phyloP scores from a whole-genome alignment of 805 yeast genomes.

The Candida anglica region DNA sequence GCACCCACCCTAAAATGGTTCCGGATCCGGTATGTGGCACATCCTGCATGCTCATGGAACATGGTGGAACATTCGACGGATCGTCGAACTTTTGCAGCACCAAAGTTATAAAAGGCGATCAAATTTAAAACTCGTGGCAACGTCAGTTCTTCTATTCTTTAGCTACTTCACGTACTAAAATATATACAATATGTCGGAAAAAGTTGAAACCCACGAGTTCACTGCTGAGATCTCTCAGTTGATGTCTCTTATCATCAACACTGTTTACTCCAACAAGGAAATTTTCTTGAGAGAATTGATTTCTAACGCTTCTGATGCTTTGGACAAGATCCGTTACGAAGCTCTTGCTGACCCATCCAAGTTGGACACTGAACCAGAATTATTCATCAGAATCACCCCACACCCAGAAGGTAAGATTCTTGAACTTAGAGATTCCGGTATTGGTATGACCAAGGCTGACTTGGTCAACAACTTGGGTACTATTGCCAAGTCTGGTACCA shows the following conservation, averaged over 20 bases:
- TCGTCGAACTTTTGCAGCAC: conserved; percentile 3
- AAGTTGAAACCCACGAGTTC: conserved; percentile 86
- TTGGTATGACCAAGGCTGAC: conserved; percentile 99
- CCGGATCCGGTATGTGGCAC: too few species aligned
- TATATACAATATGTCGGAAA: conserved; percentile 46
- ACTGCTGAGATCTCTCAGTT: conserved; percentile 99
- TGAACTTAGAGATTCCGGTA: conserved; percentile 99
- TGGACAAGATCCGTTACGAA: conserved; percentile 97
- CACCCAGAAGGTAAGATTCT: conserved; percentile 88
- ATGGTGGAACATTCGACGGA: conserved; percentile 1
- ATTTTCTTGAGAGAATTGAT: conserved; percentile 98
- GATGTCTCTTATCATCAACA: conserved; percentile 99
- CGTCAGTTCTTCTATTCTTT: too few species aligned
- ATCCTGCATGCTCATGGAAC: conserved; percentile 4
- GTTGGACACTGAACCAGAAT: conserved; percentile 92
- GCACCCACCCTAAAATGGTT: too few species aligned
- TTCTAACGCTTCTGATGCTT: conserved; percentile 98
- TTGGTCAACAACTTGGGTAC: conserved; percentile 99
- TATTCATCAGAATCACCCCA: conserved; percentile 97
- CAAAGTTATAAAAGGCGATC: neutral
- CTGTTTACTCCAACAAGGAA: conserved; percentile 99
- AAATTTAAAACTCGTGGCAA: too few species aligned
- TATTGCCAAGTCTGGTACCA: conserved; percentile 99
- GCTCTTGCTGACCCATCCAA: conserved; percentile 88
- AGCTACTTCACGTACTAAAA: too few species aligned